Evolutionary conservation across 352 stramenopile species (phyloP).

Genomic region (Pseudoperonospora humuli): DNA sequence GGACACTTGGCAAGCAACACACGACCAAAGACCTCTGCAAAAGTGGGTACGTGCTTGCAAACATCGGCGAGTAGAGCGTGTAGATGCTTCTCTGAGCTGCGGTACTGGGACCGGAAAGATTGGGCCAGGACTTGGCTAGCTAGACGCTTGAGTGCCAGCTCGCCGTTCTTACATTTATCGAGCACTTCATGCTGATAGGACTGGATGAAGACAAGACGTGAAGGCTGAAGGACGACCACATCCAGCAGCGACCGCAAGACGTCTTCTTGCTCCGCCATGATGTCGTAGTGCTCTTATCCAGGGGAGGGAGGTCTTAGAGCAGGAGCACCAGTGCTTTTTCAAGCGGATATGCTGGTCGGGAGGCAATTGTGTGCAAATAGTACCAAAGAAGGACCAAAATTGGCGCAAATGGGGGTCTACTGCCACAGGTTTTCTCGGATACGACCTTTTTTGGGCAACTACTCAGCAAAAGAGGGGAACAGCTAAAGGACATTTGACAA

Average conservation of each 20-base stretch:
- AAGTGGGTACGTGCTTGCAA: constrained; percentile 25
- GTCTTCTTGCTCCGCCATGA: constrained; percentile 43
- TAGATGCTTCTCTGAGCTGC: constrained; percentile 47
- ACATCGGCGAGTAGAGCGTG: constrained; percentile 38
- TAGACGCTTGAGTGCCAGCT: constrained; percentile 55
- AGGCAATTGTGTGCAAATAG: too few relatives aligned
- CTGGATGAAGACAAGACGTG: constrained; percentile 43
- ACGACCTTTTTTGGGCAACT: background rate
- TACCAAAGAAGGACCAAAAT: too few relatives aligned
- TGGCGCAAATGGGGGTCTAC: background rate
- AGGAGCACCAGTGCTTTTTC: background rate
- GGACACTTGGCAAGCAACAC: constrained; percentile 36
- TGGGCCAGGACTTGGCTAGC: constrained; percentile 53
- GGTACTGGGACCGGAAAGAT: constrained; percentile 45
- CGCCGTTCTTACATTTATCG: constrained; percentile 46
- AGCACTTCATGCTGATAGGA: constrained; percentile 62
- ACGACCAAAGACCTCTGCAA: constrained; percentile 40
- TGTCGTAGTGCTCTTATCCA: too few relatives aligned
- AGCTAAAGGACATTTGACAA: constrained; percentile 14
- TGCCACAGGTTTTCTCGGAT: background rate
- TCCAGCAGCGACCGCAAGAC: constrained; percentile 59
- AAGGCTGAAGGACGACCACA: constrained; percentile 38
- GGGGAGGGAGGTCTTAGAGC: too few relatives aligned
- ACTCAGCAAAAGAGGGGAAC: constrained; percentile 1
- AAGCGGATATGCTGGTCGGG: too few relatives aligned